phyloP scores from a whole-genome alignment of 1,284 basidiomycete genomes.

The Apiotrichum sp. region DNA sequence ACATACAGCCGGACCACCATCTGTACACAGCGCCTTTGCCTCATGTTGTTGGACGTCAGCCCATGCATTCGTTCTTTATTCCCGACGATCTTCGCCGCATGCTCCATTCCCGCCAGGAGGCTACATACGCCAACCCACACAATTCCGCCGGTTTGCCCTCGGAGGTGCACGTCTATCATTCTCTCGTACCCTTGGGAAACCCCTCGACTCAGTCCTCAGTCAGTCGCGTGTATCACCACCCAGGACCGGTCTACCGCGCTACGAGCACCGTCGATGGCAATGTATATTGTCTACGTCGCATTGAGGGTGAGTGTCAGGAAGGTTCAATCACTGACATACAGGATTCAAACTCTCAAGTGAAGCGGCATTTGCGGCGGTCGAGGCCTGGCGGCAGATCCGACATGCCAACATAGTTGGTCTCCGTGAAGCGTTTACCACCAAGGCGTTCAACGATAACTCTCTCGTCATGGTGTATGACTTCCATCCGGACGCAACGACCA shows the following conservation, averaged over 20 bases:
- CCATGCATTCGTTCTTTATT: conserved; percentile 57
- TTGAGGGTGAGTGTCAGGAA: conserved; percentile 63
- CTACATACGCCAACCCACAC: conserved; percentile 51
- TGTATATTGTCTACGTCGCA: conserved; percentile 69
- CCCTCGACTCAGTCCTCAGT: conserved; percentile 53
- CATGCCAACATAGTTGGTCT: conserved; percentile 85
- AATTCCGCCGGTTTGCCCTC: conserved; percentile 59
- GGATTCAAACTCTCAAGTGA: conserved; percentile 79
- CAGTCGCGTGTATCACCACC: conserved; percentile 60
- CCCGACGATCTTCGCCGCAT: conserved; percentile 70
- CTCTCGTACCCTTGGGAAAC: conserved; percentile 62
- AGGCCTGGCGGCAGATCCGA: conserved; percentile 76
- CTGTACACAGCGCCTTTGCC: conserved; percentile 67
- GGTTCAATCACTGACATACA: conserved; percentile 39
- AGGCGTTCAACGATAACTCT: conserved; percentile 86
- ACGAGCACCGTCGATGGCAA: conserved; percentile 70
- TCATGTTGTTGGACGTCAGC: conserved; percentile 52
- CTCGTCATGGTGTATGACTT: conserved; percentile 91
- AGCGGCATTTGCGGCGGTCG: conserved; percentile 73
- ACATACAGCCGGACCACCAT: conserved; percentile 74
- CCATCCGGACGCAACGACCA: conserved; percentile 75
- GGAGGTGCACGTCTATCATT: conserved; percentile 86
- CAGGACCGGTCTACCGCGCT: conserved; percentile 76
- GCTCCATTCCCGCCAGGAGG: conserved; percentile 74
- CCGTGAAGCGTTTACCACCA: conserved; percentile 91